A percentile compares a stretch with the other conserved stretches of the same genome.
phyloP scores from a whole-genome alignment of 2,329 filamentous ascomycete species.

The Ophiocordyceps australis region DNA sequence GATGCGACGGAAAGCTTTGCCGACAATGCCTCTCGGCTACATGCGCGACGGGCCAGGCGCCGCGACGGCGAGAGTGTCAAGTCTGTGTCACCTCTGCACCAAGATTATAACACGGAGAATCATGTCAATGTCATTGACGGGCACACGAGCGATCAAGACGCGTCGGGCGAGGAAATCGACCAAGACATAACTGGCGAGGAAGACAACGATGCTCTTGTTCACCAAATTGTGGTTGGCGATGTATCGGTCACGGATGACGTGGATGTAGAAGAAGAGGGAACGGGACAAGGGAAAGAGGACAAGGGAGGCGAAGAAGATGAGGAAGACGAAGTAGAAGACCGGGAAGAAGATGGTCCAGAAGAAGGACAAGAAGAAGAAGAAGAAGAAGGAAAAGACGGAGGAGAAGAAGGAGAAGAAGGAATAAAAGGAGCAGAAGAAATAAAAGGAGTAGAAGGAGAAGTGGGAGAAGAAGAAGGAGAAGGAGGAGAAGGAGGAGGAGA shows the following conservation, averaged over 20 bases:
- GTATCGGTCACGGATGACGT: slow-evolving; percentile 12
- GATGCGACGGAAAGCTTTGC: slow-evolving; percentile 15
- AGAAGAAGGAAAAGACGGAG: slow-evolving; percentile 35
- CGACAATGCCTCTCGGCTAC: slow-evolving; percentile 7
- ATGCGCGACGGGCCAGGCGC: too few relatives aligned
- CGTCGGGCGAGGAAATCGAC: slow-evolving; percentile 22
- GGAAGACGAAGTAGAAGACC: slow-evolving; percentile 17
- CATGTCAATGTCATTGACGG: slow-evolving; percentile 11
- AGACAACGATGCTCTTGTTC: slow-evolving; percentile 14
- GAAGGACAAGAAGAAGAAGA: slow-evolving; percentile 36
- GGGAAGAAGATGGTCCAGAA: slow-evolving; percentile 16
- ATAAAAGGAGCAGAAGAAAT: slow-evolving; percentile 26
- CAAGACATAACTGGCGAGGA: slow-evolving; percentile 23
- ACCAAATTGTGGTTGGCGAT: slow-evolving; percentile 9
- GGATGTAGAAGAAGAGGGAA: slow-evolving; percentile 12
- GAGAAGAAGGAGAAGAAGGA: slow-evolving; percentile 23
- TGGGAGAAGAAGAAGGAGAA: slow-evolving; percentile 37
- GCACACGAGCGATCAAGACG: slow-evolving; percentile 19
- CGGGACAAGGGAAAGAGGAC: slow-evolving; percentile 35
- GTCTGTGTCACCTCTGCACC: too few relatives aligned
- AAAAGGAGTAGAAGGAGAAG: slow-evolving; percentile 25
- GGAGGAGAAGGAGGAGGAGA: slow-evolving; percentile 33
- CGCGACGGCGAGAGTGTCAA: too few relatives aligned
- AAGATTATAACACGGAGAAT: too few relatives aligned
- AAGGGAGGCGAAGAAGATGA: slow-evolving; percentile 15